Evolutionary conservation across 2,329 filamentous ascomycete genomes (phyloP), one percentile per base, ranked within the genome.

Genomic region (Hymenoscyphus repandus): DNA sequence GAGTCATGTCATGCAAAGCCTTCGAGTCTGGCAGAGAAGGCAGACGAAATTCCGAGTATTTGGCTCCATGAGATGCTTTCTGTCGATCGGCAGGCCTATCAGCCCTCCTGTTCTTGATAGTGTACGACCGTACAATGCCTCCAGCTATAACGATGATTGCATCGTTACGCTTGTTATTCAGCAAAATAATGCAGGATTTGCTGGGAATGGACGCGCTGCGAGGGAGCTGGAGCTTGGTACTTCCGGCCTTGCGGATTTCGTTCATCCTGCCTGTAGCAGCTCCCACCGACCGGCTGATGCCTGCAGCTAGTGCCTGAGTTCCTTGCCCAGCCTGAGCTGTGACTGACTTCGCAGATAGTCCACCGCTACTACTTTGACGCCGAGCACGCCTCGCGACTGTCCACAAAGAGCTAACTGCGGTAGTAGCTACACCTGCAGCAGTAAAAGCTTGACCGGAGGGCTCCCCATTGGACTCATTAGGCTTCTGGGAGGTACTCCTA

Each of bases 181-280:
- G 72, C 80, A 87, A 87, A 1, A 76, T 72, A 2, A 87, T 78
- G 60, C 84, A 88, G 3, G 77, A 74, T 6, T 77, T 72, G 2
- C 76, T 76, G 1, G 82, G 79, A 12, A 70, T 70, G 13, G 74
- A 70, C 22, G 74, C 66, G 42, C 78, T 76, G 10, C 72, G 69
- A 10, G 86, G 86, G 30, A 90, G 72, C 41, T 85, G 79, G 38
- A 90, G 88, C 78, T 55, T 88, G 80, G 66, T 90, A 64, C 90
- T 86, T 10, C 83, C 83, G 0, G 81, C 86, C 60, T 90, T 86
- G 42, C 86, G 82, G 51, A 90, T 77, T 58, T 86, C 81, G 58
- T 76, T 85, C 66, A 86, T 82, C 39, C 77, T 82, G 50, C 83
- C 85, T n/a, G 85, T 86, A 64, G 85, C 64, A 36, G 64, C 86